A percentile compares a stretch with the other conserved stretches of the same genome.
phyloP scores from a whole-genome alignment of 106 monocot genomes.

The Phalaenopsis aphrodite region DNA sequence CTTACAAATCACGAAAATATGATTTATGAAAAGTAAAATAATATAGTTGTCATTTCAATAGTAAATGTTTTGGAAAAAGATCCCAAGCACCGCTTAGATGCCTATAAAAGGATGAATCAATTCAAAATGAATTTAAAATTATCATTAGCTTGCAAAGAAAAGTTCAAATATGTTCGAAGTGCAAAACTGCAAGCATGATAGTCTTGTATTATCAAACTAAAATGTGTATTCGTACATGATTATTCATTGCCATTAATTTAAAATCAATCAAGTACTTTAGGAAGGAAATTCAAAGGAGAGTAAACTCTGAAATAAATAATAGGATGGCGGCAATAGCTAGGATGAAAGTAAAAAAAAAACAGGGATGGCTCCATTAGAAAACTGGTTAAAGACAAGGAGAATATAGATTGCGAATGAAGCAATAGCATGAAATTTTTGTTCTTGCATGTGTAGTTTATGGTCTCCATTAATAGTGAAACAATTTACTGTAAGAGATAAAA shows the following conservation, averaged over 20 bases:
- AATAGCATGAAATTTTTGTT: background rate
- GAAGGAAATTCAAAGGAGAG: too few species aligned
- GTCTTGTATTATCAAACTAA: background rate
- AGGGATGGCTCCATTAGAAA: background rate
- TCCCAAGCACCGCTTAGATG: background rate
- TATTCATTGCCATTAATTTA: background rate
- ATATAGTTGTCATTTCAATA: background rate
- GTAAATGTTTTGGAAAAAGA: background rate
- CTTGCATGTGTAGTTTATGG: background rate
- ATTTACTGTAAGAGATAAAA: background rate
- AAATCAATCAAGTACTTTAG: background rate
- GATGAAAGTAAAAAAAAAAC: background rate
- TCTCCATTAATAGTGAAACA: background rate
- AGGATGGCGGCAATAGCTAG: too few species aligned
- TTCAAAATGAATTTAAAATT: background rate
- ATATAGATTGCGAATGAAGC: background rate
- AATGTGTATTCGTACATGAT: background rate
- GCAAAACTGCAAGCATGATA: background rate
- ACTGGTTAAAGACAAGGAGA: background rate
- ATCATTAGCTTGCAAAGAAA: background rate
- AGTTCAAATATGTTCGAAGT: background rate
- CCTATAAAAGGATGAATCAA: background rate
- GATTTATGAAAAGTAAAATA: background rate
- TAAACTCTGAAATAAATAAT: too few species aligned
- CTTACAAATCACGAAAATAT: background rate